Evolutionary conservation across 495 filamentous ascomycete species (phyloP).

Genomic region (Neurospora sp.): DNA sequence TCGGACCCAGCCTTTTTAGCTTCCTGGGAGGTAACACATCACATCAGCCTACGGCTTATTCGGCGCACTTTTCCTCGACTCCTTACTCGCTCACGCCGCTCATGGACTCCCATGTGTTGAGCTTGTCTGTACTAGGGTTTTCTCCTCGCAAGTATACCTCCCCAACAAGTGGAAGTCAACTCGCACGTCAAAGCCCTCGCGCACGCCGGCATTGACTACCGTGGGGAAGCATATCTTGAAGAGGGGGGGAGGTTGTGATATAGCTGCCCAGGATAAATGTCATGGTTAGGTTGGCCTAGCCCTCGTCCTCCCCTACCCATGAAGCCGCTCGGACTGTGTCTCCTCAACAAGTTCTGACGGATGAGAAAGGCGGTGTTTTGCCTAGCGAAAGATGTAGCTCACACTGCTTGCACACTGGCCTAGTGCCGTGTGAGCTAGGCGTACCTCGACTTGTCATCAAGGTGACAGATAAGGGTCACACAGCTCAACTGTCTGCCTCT

Average conservation of each 20-base stretch:
- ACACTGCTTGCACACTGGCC: not conserved
- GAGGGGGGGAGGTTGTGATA: not conserved
- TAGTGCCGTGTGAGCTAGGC: not conserved
- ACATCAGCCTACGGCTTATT: conserved; percentile 43
- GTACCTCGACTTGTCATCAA: not conserved
- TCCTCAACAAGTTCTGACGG: not conserved
- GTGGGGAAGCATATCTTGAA: conserved; percentile 6
- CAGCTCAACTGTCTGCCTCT: not conserved
- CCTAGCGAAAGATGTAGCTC: not conserved
- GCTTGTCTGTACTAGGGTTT: conserved; percentile 11
- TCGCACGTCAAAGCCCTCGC: conserved; percentile 6
- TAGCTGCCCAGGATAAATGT: not conserved
- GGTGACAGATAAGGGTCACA: not conserved
- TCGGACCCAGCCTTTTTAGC: conserved; percentile 12
- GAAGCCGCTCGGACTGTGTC: not conserved
- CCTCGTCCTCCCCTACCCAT: not conserved
- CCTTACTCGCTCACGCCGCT: conserved; percentile 4
- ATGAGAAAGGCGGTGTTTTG: not conserved
- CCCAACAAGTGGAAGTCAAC: conserved; percentile 1
- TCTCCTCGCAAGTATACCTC: not conserved
- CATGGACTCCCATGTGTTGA: not conserved
- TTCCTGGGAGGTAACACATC: conserved; percentile 17
- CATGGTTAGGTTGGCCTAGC: not conserved
- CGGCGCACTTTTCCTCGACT: conserved; percentile 33
- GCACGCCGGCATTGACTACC: conserved; percentile 16